Evolutionary conservation across 257 asterid species (phyloP).

Genomic region (Gentiana straminea): DNA sequence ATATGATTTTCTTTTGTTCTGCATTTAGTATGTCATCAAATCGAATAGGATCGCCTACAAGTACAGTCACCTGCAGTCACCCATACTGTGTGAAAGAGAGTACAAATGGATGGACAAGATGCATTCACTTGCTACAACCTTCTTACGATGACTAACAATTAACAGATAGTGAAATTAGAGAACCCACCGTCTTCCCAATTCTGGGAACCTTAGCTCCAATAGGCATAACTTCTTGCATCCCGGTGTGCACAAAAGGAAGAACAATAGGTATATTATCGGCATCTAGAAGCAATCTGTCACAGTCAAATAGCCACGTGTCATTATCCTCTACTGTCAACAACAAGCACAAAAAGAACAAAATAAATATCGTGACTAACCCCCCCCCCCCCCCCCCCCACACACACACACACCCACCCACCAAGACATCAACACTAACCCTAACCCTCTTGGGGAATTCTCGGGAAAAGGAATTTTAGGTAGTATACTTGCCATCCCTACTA

Average conservation of each 20-base stretch:
- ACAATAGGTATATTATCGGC: conserved; percentile 70
- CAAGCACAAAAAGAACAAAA: neutral
- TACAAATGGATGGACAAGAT: too few species aligned
- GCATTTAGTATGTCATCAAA: conserved; percentile 50
- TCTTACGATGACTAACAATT: neutral
- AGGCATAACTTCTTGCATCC: conserved; percentile 93
- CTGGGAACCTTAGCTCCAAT: conserved; percentile 82
- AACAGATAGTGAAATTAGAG: conserved; percentile 2
- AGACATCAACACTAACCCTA: too few species aligned
- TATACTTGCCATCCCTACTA: too few species aligned
- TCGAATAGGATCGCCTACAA: conserved; percentile 74
- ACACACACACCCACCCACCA: neutral
- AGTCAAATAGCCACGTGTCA: neutral
- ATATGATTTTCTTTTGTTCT: conserved; percentile 26
- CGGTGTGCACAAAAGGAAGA: conserved; percentile 84
- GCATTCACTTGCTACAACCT: neutral
- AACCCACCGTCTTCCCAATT: conserved; percentile 68
- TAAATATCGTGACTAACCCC: too few species aligned
- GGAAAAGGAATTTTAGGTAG: too few species aligned
- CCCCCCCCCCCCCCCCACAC: too few species aligned
- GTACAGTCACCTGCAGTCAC: conserved; percentile 66
- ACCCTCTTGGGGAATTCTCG: too few species aligned
- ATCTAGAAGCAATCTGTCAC: conserved; percentile 63
- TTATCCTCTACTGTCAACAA: neutral
- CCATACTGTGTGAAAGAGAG: conserved; percentile 1